These are phyloP conservation scores for Rhynchospora breviuscula DNA, from an alignment of 176 grass and related monocot species.

Conservation along the genomic window DNA sequence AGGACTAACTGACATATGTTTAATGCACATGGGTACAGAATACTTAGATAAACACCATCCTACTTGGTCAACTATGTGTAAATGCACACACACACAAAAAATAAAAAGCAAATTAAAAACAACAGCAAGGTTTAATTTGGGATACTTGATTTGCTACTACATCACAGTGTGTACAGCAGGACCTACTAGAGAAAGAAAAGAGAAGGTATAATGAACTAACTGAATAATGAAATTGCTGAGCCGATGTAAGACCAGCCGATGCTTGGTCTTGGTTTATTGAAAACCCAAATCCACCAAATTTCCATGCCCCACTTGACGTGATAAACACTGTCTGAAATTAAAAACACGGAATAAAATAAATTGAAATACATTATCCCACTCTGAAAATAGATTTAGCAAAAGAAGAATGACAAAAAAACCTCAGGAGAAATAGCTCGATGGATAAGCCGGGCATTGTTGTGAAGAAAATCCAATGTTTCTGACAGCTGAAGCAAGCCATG, in stretches of 20 bases:
- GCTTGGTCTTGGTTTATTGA: constrained; percentile 74
- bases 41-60: background rate
- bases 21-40: background rate
- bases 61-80: background rate
- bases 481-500: constrained; percentile 94
- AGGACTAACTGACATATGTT: background rate
- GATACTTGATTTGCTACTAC: background rate
- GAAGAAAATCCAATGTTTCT: constrained; percentile 97
- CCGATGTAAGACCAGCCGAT: constrained; percentile 63
- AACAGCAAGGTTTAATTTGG: background rate
- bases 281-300: constrained; percentile 98
- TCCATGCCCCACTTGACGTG: constrained; percentile 96
- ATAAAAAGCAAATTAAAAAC: background rate
- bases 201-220: constrained; percentile 47
- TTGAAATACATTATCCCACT: background rate
- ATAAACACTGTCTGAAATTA: constrained; percentile 80
- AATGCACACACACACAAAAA: background rate
- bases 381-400: background rate
- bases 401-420: constrained; percentile 29
- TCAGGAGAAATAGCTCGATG: constrained; percentile 96
- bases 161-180: background rate
- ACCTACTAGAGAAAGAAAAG: background rate
- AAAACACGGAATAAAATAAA: constrained; percentile 5
- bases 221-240: constrained; percentile 89
- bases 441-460: constrained; percentile 89